Percentiles rank a stretch among this genome's conserved stretches.
Evolutionary conservation across 805 yeast species (phyloP).

Genomic region (Candida vaughaniae): DNA sequence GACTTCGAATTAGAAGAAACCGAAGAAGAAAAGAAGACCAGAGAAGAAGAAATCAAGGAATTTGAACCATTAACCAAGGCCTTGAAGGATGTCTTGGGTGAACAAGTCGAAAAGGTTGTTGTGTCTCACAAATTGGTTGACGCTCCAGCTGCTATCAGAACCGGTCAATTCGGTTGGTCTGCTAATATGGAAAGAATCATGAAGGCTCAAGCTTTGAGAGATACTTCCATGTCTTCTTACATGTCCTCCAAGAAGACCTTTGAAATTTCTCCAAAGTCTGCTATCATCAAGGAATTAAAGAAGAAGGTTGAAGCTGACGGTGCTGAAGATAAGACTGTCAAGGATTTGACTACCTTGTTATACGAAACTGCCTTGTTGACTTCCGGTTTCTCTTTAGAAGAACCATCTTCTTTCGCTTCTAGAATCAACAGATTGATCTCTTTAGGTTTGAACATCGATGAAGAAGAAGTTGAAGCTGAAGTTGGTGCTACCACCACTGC

Average conservation of each 20-base stretch:
- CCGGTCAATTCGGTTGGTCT: constrained; percentile 99
- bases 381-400: constrained; percentile 98
- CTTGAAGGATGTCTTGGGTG: constrained; percentile 95
- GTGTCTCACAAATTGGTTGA: constrained; percentile 96
- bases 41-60: constrained; percentile 92
- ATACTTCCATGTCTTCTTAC: constrained; percentile 97
- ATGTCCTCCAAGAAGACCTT: constrained; percentile 99
- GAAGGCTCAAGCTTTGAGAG: constrained; percentile 99
- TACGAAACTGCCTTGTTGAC: constrained; percentile 98
- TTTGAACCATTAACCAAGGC: constrained; percentile 93
- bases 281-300: constrained; percentile 94
- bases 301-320: constrained; percentile 96
- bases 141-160: constrained; percentile 99
- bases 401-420: constrained; percentile 95
- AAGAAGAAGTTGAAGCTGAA: constrained; percentile 65
- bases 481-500: constrained; percentile 46
- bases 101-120: constrained; percentile 98
- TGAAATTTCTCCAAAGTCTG: constrained; percentile 95
- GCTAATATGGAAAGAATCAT: constrained; percentile 99
- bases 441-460: constrained; percentile 97
- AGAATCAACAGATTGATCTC: constrained; percentile 98
- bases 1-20: constrained; percentile 98
- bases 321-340: constrained; percentile 97
- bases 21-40: constrained; percentile 92
- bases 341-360: constrained; percentile 93